Evolutionary conservation across 1,284 basidiomycete species (phyloP).

Genomic region (Vanrija humicola): DNA sequence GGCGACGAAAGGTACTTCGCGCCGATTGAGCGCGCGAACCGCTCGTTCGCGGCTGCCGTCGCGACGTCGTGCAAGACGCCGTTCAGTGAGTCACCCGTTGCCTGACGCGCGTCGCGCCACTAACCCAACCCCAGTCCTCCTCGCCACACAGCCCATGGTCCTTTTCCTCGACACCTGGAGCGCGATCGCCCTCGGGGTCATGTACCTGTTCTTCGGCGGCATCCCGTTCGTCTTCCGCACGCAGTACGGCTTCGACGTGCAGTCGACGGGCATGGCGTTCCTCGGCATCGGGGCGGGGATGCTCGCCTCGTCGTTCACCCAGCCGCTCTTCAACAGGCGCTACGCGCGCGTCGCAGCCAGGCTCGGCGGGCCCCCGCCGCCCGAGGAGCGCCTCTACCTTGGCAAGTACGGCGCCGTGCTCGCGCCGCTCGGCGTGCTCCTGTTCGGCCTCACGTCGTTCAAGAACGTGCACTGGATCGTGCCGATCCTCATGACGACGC

Average conservation of each 20-base stretch:
- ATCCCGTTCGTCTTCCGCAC: constrained; percentile 66
- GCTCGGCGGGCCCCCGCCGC: constrained; percentile 57
- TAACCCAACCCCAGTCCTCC: constrained; percentile 59
- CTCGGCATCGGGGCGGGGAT: constrained; percentile 69
- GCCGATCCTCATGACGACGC: constrained; percentile 24
- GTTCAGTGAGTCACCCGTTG: constrained; percentile 60
- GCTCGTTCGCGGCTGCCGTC: constrained; percentile 54
- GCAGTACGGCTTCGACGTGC: constrained; percentile 59
- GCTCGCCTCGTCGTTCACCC: constrained; percentile 55
- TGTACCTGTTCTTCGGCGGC: constrained; percentile 64
- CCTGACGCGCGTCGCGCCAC: neutral
- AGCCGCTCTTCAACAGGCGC: constrained; percentile 62
- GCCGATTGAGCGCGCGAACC: constrained; percentile 55
- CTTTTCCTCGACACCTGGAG: constrained; percentile 62
- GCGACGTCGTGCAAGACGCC: constrained; percentile 60
- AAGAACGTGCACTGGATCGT: constrained; percentile 62
- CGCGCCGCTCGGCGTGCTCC: constrained; percentile 65
- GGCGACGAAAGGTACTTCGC: constrained; percentile 58
- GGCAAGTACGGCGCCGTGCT: constrained; percentile 66
- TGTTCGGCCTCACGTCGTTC: constrained; percentile 70
- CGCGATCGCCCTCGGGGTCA: constrained; percentile 65
- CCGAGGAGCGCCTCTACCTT: constrained; percentile 64
- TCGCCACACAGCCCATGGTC: constrained; percentile 69
- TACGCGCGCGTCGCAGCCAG: constrained; percentile 38
- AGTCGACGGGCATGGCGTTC: constrained; percentile 64